Evolutionary conservation across 176 grass and related monocot genomes (phyloP), one percentile per base, ranked within the genome.

Genomic region (Oryza brachyantha): DNA sequence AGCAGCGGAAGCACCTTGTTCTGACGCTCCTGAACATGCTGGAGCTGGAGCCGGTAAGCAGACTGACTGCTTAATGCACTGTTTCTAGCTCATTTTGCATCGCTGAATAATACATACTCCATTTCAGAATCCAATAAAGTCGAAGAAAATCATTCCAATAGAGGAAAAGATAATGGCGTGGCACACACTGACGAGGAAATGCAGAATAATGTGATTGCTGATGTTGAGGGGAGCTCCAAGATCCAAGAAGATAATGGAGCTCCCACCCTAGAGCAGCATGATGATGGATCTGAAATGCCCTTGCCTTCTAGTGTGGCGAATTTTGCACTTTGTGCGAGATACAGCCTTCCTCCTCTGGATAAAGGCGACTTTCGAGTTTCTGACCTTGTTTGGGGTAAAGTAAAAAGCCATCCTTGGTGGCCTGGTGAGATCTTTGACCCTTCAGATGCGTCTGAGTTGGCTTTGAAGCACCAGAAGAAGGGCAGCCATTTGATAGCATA

Each of bases 371-470:
- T 98, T 67, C 61, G 72, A 70, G 85, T 90, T 25, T 81, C 87
- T 81, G 92, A 98, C 89, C 88, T 98, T 10, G 92, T 98, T 39
- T 98, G 96, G 96, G 92, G 92, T 62, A 98, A 98, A 91, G 96
- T 98, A 27, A 98, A 98, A 74, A 93, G 96, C 40, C 96, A 93
- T 82, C 96, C 96, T 71, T 98, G 96, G 96, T 98, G 96, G 96
- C 96, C 96, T 75, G 96, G 96, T 19, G 89, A 94, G 88, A 98
- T 98, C 54, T 92, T 93, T 52, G 81, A 90, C 73, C 85, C 87
- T 19, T 89, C 92, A 22, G 84, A 98, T 42, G 96, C 91, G 16
- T 98, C 96, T 61, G 90, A 93, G 19, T 74, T 98, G 46, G 96
- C 96, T 10, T n/a, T 92, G 68, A 98, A 93, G 63, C 87, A 93